These are phyloP conservation scores for Infundibulicybe gibba DNA, from an alignment of 768 basidiomycete genomes.

Conservation along the genomic window DNA sequence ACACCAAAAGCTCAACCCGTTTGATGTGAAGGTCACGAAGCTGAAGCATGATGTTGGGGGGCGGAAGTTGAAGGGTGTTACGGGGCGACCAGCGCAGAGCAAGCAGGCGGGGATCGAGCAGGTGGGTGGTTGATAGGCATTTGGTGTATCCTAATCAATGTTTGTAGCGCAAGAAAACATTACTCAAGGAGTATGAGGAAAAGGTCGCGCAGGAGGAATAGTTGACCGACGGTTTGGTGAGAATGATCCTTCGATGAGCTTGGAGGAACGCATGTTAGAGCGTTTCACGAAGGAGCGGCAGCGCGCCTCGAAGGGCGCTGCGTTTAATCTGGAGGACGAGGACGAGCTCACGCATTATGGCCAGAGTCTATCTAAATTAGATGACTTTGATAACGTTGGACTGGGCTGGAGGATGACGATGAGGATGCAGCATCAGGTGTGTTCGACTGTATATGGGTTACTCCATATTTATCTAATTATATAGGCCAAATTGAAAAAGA, in stretches of 20 bases:
- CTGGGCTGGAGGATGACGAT: slow-evolving; percentile 58
- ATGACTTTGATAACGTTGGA: slow-evolving; percentile 77
- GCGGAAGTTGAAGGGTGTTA: slow-evolving; percentile 76
- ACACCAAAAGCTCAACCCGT: slow-evolving; percentile 84
- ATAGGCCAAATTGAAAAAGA: slow-evolving; percentile 66
- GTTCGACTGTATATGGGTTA: slow-evolving; percentile 3
- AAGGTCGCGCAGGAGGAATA: slow-evolving; percentile 81
- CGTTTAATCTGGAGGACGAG: slow-evolving; percentile 91
- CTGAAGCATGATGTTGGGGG: slow-evolving; percentile 93
- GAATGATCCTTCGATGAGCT: slow-evolving; percentile 85
- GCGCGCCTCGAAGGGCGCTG: slow-evolving; percentile 64
- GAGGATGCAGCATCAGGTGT: slow-evolving; percentile 45
- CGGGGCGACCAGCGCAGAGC: slow-evolving; percentile 81
- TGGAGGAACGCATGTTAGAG: slow-evolving; percentile 96
- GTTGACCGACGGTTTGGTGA: slow-evolving; percentile 96
- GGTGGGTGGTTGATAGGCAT: slow-evolving; percentile 37
- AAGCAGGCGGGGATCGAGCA: slow-evolving; percentile 90
- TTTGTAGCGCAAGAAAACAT: slow-evolving; percentile 74
- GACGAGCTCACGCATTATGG: slow-evolving; percentile 92
- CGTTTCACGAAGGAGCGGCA: slow-evolving; percentile 92
- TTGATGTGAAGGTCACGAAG: slow-evolving; percentile 90
- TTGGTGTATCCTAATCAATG: slow-evolving; percentile 5
- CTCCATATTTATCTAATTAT: slow-evolving; percentile 1
- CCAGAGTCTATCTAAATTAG: slow-evolving; percentile 78
- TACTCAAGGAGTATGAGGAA: slow-evolving; percentile 88